Evolutionary conservation across 495 filamentous ascomycete genomes (phyloP).

Genomic region (Astrocystis sublimbata): DNA sequence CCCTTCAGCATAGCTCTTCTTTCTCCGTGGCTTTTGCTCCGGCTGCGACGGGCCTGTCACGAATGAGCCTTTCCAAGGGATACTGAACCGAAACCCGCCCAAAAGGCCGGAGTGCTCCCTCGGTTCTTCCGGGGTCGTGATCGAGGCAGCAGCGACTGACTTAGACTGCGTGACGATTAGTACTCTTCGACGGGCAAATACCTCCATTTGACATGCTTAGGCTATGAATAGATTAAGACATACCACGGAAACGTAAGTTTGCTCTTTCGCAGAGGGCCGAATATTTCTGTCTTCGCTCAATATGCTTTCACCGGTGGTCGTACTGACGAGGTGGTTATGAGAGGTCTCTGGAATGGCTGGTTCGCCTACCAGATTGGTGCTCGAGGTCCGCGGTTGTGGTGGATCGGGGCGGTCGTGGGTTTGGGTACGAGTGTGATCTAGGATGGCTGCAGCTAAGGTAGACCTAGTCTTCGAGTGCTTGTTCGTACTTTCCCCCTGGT

Average conservation of each 20-base stretch:
- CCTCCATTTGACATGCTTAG: too few relatives aligned
- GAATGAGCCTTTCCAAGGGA: slow-evolving; percentile 13
- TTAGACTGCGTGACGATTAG: slow-evolving; percentile 13
- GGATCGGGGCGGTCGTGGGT: neutral
- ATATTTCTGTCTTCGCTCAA: neutral
- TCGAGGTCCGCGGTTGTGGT: slow-evolving; percentile 24
- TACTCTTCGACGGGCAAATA: neutral
- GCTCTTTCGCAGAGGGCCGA: slow-evolving; percentile 9
- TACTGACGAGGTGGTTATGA: slow-evolving; percentile 35
- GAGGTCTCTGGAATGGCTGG: slow-evolving; percentile 52
- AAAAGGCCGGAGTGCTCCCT: slow-evolving; percentile 4
- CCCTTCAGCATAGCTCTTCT: slow-evolving; percentile 18
- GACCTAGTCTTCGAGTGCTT: slow-evolving; percentile 13
- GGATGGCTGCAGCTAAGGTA: slow-evolving; percentile 16
- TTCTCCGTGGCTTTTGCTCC: neutral
- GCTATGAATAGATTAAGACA: neutral
- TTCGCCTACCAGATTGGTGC: slow-evolving; percentile 43
- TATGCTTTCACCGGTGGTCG: neutral
- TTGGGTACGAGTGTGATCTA: slow-evolving; percentile 14
- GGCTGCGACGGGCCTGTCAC: neutral
- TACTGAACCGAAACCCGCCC: slow-evolving; percentile 10
- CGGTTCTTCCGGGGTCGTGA: slow-evolving; percentile 2
- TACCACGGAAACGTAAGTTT: slow-evolving; percentile 12
- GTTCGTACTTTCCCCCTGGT: slow-evolving; percentile 9
- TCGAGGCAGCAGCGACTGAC: slow-evolving; percentile 7